These are phyloP conservation scores for Eimeria brunetti DNA, from an alignment of 169 alveolate genomes.

Conservation along the genomic window DNA sequence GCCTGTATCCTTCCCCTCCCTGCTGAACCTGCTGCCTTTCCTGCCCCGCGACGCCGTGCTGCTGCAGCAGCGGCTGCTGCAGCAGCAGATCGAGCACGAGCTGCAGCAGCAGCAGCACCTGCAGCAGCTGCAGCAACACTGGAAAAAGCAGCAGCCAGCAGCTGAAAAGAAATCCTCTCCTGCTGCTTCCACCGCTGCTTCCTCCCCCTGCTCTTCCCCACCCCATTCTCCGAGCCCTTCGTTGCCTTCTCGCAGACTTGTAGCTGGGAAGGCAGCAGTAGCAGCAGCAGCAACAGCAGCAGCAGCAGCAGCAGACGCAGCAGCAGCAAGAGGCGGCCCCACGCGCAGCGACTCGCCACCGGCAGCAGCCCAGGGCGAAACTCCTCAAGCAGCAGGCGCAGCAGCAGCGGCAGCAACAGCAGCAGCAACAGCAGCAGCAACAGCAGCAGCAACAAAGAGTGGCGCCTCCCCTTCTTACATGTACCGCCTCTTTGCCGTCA, in stretches of 20 bases:
- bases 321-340: neutral
- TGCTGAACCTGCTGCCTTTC: slow-evolving; percentile 60
- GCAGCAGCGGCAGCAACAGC: slow-evolving; percentile 23
- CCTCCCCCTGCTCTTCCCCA: slow-evolving; percentile 45
- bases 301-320: neutral
- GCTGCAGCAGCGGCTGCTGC: slow-evolving; percentile 64
- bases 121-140: slow-evolving; percentile 6
- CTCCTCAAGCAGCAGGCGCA: too few species aligned
- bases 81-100: slow-evolving; percentile 19
- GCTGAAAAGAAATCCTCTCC: neutral
- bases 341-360: neutral
- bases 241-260: slow-evolving; percentile 6
- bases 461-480: slow-evolving; percentile 45
- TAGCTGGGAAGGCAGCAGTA: neutral
- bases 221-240: slow-evolving; percentile 59
- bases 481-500: slow-evolving; percentile 85
- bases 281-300: slow-evolving; percentile 14
- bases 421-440: neutral
- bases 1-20: slow-evolving; percentile 58
- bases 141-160: neutral
- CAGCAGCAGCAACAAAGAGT: neutral
- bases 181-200: slow-evolving; percentile 57
- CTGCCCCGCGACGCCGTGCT: slow-evolving; percentile 24
- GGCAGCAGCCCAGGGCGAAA: slow-evolving; percentile 4
- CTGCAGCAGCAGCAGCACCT: slow-evolving; percentile 26